Percentiles rank a stretch among this genome's conserved stretches.
Evolutionary conservation across 352 stramenopile genomes (phyloP).

Genomic region (Pythium utonaiense): DNA sequence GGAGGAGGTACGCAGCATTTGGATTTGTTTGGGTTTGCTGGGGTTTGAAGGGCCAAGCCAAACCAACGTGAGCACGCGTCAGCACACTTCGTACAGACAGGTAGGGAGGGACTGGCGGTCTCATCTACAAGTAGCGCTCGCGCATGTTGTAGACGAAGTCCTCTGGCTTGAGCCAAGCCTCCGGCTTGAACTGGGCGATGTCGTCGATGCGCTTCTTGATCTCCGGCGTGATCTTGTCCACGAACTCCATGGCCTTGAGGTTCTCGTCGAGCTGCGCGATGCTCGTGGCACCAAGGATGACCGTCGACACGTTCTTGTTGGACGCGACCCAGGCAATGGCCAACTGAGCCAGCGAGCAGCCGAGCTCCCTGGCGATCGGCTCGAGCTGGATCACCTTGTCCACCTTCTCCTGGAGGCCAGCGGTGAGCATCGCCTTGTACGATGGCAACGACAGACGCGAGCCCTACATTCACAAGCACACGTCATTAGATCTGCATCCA

Average conservation of each 20-base stretch:
- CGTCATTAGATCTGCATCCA: background rate
- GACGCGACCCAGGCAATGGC: conserved; percentile 47
- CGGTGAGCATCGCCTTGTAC: conserved; percentile 50
- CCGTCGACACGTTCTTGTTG: conserved; percentile 54
- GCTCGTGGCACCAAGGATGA: conserved; percentile 56
- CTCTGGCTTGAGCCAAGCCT: conserved; percentile 25
- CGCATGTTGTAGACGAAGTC: conserved; percentile 24
- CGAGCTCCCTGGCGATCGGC: conserved; percentile 58
- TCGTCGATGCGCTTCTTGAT: conserved; percentile 44
- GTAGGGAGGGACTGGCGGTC: background rate
- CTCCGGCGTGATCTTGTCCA: conserved; percentile 45
- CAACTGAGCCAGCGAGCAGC: conserved; percentile 57
- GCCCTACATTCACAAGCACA: conserved; percentile 18
- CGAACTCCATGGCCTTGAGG: conserved; percentile 36
- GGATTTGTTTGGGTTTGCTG: background rate
- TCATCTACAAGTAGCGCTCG: conserved; percentile 20
- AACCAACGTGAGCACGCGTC: too few relatives aligned
- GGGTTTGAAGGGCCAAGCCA: too few relatives aligned
- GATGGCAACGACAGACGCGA: conserved; percentile 50
- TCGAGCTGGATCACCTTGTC: conserved; percentile 44
- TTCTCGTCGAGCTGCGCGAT: conserved; percentile 50
- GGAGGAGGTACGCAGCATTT: background rate
- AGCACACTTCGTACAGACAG: background rate
- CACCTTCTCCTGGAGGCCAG: conserved; percentile 50
- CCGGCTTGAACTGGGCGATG: conserved; percentile 35